These are phyloP conservation scores for Clarireedia monteithiana DNA, from an alignment of 2,329 filamentous ascomycete genomes.

Conservation along the genomic window DNA sequence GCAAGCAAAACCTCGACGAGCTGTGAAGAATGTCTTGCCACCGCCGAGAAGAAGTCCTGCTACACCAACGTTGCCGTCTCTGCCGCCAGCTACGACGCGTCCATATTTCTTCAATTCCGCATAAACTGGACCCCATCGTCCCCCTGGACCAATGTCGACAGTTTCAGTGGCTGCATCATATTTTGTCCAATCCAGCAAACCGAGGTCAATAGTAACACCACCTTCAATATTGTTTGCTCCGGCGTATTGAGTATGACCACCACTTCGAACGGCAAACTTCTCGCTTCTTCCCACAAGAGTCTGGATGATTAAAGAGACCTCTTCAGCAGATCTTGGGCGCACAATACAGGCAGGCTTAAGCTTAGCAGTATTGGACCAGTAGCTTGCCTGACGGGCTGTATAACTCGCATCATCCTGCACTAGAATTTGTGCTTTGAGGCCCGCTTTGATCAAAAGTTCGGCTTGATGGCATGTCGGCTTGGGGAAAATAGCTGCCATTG, in stretches of 20 bases:
- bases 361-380: background rate
- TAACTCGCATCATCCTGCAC: background rate
- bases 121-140: conserved; percentile 16
- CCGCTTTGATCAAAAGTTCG: background rate
- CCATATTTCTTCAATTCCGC: conserved; percentile 7
- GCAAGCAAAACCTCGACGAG: background rate
- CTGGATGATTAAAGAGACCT: conserved; percentile 9
- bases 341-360: conserved; percentile 12
- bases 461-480: background rate
- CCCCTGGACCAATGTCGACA: conserved; percentile 15
- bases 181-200: conserved; percentile 8
- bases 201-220: conserved; percentile 16
- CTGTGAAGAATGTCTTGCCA: background rate
- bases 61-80: conserved; percentile 8
- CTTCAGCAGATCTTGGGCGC: conserved; percentile 5
- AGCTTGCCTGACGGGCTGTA: background rate
- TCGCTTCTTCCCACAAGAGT: conserved; percentile 3
- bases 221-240: conserved; percentile 13
- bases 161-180: conserved; percentile 11
- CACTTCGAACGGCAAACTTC: conserved; percentile 32
- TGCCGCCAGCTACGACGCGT: background rate
- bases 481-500: background rate
- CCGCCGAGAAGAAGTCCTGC: background rate
- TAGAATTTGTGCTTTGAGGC: background rate
- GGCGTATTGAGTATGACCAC: conserved; percentile 29